Percentiles rank a stretch among this genome's conserved stretches.
Evolutionary conservation across 1,284 basidiomycete genomes (phyloP).

Genomic region (Trichosporon faecale): DNA sequence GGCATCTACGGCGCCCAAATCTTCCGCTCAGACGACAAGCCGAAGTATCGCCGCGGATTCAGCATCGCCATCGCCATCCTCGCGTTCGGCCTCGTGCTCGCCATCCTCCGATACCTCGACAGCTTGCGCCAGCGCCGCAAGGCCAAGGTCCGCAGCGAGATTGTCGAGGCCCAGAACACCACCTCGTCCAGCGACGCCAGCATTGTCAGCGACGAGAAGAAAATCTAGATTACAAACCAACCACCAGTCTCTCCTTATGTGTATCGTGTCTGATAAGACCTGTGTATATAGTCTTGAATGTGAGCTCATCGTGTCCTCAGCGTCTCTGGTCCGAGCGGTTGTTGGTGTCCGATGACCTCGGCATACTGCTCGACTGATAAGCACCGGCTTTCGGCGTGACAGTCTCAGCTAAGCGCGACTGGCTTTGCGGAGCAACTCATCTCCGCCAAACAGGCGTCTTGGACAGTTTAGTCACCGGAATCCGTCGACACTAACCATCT

Average conservation of each 20-base stretch:
- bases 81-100: constrained; percentile 27
- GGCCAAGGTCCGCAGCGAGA: neutral
- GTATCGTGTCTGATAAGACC: neutral
- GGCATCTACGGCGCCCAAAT: constrained; percentile 42
- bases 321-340: neutral
- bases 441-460: neutral
- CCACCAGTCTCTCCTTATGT: neutral
- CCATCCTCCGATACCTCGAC: constrained; percentile 24
- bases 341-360: neutral
- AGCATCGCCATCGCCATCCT: constrained; percentile 32
- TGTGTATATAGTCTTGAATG: neutral
- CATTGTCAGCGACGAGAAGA: constrained; percentile 2
- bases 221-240: neutral
- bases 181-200: neutral
- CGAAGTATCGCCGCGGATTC: constrained; percentile 36
- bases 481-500: too few species aligned
- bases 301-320: neutral
- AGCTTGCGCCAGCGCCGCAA: constrained; percentile 3
- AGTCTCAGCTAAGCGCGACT: neutral
- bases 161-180: neutral
- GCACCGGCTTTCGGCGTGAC: neutral
- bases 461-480: neutral
- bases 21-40: constrained; percentile 37
- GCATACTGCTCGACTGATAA: neutral
- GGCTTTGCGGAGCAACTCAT: neutral